A percentile compares a stretch with the other conserved stretches of the same genome.
Conservation (phyloP, 345 rosid species). For the Capsella bursapastoris region DNA sequence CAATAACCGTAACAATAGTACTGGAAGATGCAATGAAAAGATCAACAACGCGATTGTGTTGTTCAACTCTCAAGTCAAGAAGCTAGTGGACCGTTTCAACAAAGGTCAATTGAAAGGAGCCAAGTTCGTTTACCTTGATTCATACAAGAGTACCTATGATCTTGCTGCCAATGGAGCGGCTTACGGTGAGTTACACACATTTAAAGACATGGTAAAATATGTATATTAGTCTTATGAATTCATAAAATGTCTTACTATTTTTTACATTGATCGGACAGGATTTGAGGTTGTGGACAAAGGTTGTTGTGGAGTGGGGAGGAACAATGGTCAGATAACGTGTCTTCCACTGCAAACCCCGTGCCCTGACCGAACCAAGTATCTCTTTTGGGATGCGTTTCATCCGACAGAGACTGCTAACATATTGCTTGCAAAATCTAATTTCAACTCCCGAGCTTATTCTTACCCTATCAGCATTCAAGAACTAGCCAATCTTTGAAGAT, state of each 20-base stretch:
- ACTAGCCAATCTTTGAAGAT: conserved; percentile 53
- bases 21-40: conserved; percentile 73
- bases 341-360: conserved; percentile 79
- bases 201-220: not conserved
- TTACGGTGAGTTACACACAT: conserved; percentile 47
- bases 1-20: conserved; percentile 60
- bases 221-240: not conserved
- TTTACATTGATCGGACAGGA: conserved; percentile 43
- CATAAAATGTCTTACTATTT: not conserved
- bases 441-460: conserved; percentile 52
- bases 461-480: conserved; percentile 80
- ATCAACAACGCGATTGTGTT: conserved; percentile 66
- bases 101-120: conserved; percentile 71
- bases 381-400: conserved; percentile 96
- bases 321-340: conserved; percentile 92
- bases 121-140: conserved; percentile 74
- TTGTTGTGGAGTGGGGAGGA: conserved; percentile 93
- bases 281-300: conserved; percentile 86
- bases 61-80: conserved; percentile 71
- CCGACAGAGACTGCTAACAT: conserved; percentile 79
- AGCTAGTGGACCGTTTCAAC: conserved; percentile 64
- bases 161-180: conserved; percentile 53
- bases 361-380: conserved; percentile 63
- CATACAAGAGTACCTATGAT: conserved; percentile 64
- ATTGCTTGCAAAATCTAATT: conserved; percentile 62